Percentiles rank a stretch among this genome's conserved stretches.
Evolutionary conservation across 2,329 filamentous ascomycete genomes (phyloP).

Genomic region (Venturia pyrina): DNA sequence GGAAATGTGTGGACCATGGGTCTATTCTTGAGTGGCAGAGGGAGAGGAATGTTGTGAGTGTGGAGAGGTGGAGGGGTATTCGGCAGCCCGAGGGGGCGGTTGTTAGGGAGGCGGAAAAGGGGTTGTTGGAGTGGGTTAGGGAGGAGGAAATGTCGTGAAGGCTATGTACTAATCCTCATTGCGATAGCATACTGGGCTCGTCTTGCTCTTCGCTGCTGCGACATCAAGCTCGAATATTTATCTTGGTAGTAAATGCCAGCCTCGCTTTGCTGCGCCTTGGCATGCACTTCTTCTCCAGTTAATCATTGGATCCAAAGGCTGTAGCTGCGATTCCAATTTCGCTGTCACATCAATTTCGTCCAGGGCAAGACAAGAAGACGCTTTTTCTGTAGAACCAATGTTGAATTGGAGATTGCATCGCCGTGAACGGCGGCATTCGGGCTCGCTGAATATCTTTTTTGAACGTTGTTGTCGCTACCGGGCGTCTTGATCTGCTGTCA

Average conservation of each 20-base stretch:
- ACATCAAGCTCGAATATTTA: no score
- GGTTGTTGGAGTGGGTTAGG: no score
- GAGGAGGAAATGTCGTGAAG: no score
- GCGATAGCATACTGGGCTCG: no score
- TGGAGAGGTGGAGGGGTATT: no score
- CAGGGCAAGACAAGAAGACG: slow-evolving; percentile 20
- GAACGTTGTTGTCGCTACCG: slow-evolving; percentile 26
- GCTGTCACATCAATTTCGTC: slow-evolving; percentile 23
- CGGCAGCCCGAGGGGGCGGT: no score
- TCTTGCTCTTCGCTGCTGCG: no score
- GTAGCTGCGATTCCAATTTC: slow-evolving; percentile 20
- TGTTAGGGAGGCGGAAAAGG: no score
- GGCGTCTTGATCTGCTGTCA: slow-evolving; percentile 20
- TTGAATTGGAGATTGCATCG: slow-evolving; percentile 18
- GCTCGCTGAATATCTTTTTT: slow-evolving; percentile 23
- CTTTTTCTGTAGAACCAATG: slow-evolving; percentile 10
- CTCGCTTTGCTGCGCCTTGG: slow-evolving; percentile 17
- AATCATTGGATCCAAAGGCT: slow-evolving; percentile 21
- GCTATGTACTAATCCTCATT: no score
- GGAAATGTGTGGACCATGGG: no score
- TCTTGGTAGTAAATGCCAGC: slow-evolving; percentile 21
- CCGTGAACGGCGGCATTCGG: slow-evolving; percentile 20
- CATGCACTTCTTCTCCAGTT: slow-evolving; percentile 22
- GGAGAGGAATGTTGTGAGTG: no score
- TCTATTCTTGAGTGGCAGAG: no score